Evolutionary conservation across 1,284 basidiomycete genomes (phyloP).

Genomic region (Rhodotorula sp.): DNA sequence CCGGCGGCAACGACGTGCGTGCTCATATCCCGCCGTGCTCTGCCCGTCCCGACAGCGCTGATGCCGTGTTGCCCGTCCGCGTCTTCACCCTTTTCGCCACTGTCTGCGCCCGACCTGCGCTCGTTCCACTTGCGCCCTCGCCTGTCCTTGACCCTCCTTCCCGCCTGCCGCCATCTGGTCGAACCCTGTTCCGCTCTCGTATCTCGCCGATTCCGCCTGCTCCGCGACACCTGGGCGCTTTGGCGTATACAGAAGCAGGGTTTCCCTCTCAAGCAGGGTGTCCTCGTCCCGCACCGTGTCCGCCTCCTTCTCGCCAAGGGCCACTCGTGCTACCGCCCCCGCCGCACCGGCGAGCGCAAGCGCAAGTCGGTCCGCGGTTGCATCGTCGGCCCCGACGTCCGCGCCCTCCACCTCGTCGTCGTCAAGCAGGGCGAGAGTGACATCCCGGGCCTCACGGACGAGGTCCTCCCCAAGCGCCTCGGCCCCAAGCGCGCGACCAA

Average conservation of each 20-base stretch:
- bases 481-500: slow-evolving; percentile 90
- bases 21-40: background rate
- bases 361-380: slow-evolving; percentile 98
- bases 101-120: too few species aligned
- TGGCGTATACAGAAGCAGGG: slow-evolving; percentile 59
- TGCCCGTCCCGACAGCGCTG: background rate
- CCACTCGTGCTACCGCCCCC: slow-evolving; percentile 95
- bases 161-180: background rate
- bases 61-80: background rate
- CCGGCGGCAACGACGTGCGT: slow-evolving; percentile 84
- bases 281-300: slow-evolving; percentile 91
- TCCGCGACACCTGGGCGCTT: background rate
- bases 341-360: slow-evolving; percentile 93
- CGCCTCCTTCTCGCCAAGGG: slow-evolving; percentile 90
- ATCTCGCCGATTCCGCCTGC: background rate
- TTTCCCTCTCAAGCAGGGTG: slow-evolving; percentile 97
- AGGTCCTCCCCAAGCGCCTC: slow-evolving; percentile 88
- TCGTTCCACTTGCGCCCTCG: too few species aligned
- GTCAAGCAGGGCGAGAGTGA: slow-evolving; percentile 96
- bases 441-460: slow-evolving; percentile 90
- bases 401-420: slow-evolving; percentile 89
- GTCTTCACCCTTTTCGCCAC: too few species aligned
- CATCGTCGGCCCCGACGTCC: slow-evolving; percentile 95
- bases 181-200: background rate
- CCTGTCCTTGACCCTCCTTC: too few species aligned